Percentiles rank a stretch among this genome's conserved stretches.
Conservation (phyloP, 78 protist genomes). For the Capsaspora owczarzaki region DNA sequence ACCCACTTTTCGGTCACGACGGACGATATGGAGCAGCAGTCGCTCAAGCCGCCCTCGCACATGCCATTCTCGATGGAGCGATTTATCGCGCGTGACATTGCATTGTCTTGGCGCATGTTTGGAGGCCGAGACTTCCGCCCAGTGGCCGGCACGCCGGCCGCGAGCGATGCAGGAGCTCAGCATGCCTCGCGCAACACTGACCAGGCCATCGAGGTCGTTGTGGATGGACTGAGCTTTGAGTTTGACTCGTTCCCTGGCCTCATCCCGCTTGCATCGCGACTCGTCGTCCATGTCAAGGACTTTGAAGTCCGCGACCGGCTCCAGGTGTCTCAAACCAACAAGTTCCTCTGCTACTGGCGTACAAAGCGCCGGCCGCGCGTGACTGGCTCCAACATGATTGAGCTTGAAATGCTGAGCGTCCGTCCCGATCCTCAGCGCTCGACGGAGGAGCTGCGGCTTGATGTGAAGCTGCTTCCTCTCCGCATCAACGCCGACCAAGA, state of each 20-base stretch:
- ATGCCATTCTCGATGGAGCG: background rate
- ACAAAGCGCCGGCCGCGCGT: background rate
- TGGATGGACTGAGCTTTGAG: background rate
- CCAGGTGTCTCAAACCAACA: background rate
- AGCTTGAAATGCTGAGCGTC: background rate
- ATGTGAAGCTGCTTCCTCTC: background rate
- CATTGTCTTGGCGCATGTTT: background rate
- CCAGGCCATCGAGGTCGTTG: background rate
- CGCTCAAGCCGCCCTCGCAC: background rate
- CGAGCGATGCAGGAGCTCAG: background rate
- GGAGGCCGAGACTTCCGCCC: background rate
- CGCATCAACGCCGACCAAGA: conserved; percentile 14
- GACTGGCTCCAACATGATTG: background rate
- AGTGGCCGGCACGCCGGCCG: background rate
- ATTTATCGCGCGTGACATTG: background rate
- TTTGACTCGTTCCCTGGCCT: background rate
- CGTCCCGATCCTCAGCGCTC: background rate
- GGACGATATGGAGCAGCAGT: background rate
- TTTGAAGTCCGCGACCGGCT: conserved; percentile 2
- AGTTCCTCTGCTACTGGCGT: background rate
- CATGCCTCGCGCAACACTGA: background rate
- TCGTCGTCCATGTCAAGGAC: background rate
- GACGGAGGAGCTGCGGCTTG: background rate
- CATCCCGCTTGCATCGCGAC: background rate
- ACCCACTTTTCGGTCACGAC: background rate